Conservation (phyloP, 164 flowering plant genomes). For the Dillenia suffruticosa region DNA sequence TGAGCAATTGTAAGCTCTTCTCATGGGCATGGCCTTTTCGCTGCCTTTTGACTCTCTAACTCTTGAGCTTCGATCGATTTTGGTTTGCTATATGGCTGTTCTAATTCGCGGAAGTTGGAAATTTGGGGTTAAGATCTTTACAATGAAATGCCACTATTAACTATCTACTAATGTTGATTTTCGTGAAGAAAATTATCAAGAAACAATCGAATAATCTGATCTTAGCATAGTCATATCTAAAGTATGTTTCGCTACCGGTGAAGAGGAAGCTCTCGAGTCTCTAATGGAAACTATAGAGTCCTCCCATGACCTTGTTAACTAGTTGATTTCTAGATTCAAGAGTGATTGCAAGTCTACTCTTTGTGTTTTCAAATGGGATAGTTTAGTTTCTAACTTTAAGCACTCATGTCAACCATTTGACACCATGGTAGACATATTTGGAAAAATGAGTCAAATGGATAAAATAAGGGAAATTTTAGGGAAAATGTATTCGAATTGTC, state of each 20-base stretch:
- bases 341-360: conserved; percentile 83
- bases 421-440: conserved; percentile 59
- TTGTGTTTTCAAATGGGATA: conserved; percentile 70
- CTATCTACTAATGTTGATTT: too few species aligned
- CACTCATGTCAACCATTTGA: conserved; percentile 47
- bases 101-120: too few species aligned
- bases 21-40: too few species aligned
- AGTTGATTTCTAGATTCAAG: conserved; percentile 51
- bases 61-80: too few species aligned
- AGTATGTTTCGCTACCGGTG: conserved; percentile 26
- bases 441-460: conserved; percentile 60
- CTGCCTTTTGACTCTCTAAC: too few species aligned
- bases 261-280: conserved; percentile 41
- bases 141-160: not conserved
- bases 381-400: conserved; percentile 24
- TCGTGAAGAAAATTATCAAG: too few species aligned
- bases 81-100: too few species aligned
- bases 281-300: conserved; percentile 36
- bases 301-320: conserved; percentile 33
- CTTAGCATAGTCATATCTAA: conserved; percentile 30
- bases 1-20: too few species aligned
- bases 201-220: conserved; percentile 11
- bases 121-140: too few species aligned
- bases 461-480: conserved; percentile 46
- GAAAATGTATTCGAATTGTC: conserved; percentile 35